These are phyloP conservation scores for Akanthomyces uredinophilus DNA, from an alignment of 2,329 filamentous ascomycete genomes.

Conservation along the genomic window DNA sequence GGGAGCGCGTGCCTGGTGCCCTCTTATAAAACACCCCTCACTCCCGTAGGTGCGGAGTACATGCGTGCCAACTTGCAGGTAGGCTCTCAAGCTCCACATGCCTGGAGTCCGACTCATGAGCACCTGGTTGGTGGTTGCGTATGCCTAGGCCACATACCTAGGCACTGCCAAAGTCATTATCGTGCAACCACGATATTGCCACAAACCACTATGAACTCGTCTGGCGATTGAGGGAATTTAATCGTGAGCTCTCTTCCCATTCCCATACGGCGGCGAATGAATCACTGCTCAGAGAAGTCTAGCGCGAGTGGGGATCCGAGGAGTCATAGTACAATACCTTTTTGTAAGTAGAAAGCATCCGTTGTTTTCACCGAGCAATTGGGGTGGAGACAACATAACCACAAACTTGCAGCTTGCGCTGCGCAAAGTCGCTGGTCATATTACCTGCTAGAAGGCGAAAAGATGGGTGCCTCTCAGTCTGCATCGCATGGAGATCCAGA, in stretches of 20 bases:
- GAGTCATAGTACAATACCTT: not conserved
- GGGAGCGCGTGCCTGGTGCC: too few species aligned
- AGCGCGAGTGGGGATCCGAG: slow-evolving; percentile 1
- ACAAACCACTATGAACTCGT: not conserved
- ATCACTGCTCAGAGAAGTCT: not conserved
- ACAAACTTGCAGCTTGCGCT: not conserved
- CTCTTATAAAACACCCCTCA: too few species aligned
- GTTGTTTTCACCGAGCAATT: not conserved
- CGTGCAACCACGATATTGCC: not conserved
- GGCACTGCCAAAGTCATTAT: too few species aligned
- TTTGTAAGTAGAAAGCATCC: not conserved
- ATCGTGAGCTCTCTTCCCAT: not conserved
- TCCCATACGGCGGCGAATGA: not conserved
- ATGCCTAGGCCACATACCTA: too few species aligned
- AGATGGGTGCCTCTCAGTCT: slow-evolving; percentile 55
- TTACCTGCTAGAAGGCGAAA: not conserved
- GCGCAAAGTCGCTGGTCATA: not conserved
- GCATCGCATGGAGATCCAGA: slow-evolving; percentile 31
- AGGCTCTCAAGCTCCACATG: not conserved
- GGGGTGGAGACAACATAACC: not conserved
- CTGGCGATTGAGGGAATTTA: not conserved
- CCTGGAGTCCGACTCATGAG: not conserved
- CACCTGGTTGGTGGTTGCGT: not conserved
- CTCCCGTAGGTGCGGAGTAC: too few species aligned
- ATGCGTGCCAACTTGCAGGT: too few species aligned